Evolutionary conservation across 768 basidiomycete genomes (phyloP).

Genomic region (Hygrocybe punicea): DNA sequence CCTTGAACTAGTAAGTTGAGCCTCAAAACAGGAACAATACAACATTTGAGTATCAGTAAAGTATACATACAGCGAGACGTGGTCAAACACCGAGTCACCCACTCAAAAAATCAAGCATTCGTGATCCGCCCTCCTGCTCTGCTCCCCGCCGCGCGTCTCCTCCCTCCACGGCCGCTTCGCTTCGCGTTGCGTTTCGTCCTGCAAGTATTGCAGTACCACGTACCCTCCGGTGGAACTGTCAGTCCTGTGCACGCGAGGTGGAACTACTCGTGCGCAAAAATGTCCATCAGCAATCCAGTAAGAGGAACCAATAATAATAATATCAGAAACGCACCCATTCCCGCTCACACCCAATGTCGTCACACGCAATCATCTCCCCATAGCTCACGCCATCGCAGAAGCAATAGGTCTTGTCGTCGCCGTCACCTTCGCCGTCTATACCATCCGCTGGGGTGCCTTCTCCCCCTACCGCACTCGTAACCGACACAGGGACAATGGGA

Average conservation of each 20-base stretch:
- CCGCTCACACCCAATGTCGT: slow-evolving; percentile 70
- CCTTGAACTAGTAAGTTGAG: too few species aligned
- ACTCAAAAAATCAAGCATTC: not conserved
- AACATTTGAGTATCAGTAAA: not conserved
- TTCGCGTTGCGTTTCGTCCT: slow-evolving; percentile 19
- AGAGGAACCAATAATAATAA: slow-evolving; percentile 6
- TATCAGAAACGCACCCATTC: slow-evolving; percentile 76
- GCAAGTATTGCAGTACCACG: slow-evolving; percentile 76
- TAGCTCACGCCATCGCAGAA: slow-evolving; percentile 81
- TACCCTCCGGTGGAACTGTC: slow-evolving; percentile 59
- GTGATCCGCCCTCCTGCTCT: not conserved
- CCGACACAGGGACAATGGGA: not conserved
- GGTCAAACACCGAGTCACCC: not conserved
- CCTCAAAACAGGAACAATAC: not conserved
- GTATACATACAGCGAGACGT: not conserved
- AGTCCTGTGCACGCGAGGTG: slow-evolving; percentile 75
- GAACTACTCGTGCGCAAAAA: slow-evolving; percentile 48
- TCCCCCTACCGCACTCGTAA: not conserved
- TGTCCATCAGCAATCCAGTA: slow-evolving; percentile 10
- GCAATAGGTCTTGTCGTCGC: slow-evolving; percentile 73
- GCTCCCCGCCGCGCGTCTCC: not conserved
- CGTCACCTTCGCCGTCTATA: slow-evolving; percentile 45
- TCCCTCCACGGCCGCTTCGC: slow-evolving; percentile 6
- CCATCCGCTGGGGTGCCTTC: slow-evolving; percentile 25
- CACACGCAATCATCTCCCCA: slow-evolving; percentile 95